A percentile compares a stretch with the other conserved stretches of the same genome.
Evolutionary conservation across 352 stramenopile genomes (phyloP).

Genomic region (Phytophthora sojae): DNA sequence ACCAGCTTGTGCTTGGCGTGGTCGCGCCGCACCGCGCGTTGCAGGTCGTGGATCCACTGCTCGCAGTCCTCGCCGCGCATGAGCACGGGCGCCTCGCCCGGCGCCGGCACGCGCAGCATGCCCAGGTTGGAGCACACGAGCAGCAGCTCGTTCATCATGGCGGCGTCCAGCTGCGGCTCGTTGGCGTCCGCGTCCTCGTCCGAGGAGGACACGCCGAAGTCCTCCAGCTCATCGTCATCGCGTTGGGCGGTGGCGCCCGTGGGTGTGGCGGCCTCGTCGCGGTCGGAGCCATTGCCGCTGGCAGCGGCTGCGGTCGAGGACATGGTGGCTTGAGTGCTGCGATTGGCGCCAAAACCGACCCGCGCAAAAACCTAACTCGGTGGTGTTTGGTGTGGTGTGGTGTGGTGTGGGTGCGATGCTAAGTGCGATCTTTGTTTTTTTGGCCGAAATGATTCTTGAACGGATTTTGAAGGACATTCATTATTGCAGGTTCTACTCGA

Average conservation of each 20-base stretch:
- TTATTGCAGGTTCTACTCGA: too few relatives aligned
- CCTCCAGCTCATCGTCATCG: conserved; percentile 54
- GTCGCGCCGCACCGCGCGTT: conserved; percentile 82
- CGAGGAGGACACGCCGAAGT: conserved; percentile 63
- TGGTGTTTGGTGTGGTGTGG: too few relatives aligned
- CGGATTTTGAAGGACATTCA: too few relatives aligned
- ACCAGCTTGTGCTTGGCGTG: conserved; percentile 86
- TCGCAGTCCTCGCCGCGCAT: conserved; percentile 88
- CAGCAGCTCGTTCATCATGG: conserved; percentile 89
- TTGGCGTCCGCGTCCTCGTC: conserved; percentile 46
- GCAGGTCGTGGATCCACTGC: conserved; percentile 88
- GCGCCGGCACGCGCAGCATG: conserved; percentile 70
- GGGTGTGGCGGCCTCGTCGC: neutral
- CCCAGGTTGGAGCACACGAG: conserved; percentile 90
- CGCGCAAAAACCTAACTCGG: too few relatives aligned
- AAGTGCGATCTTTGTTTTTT: too few relatives aligned
- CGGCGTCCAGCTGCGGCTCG: conserved; percentile 63
- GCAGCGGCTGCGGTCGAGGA: too few relatives aligned
- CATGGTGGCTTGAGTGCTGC: too few relatives aligned
- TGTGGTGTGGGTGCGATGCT: too few relatives aligned
- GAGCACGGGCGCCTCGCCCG: conserved; percentile 67
- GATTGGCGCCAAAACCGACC: too few relatives aligned
- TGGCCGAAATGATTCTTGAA: too few relatives aligned
- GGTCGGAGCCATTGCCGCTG: neutral
- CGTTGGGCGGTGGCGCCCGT: neutral